phyloP scores from a whole-genome alignment of 2,329 filamentous ascomycete genomes.

The Endocalyx cinctus region DNA sequence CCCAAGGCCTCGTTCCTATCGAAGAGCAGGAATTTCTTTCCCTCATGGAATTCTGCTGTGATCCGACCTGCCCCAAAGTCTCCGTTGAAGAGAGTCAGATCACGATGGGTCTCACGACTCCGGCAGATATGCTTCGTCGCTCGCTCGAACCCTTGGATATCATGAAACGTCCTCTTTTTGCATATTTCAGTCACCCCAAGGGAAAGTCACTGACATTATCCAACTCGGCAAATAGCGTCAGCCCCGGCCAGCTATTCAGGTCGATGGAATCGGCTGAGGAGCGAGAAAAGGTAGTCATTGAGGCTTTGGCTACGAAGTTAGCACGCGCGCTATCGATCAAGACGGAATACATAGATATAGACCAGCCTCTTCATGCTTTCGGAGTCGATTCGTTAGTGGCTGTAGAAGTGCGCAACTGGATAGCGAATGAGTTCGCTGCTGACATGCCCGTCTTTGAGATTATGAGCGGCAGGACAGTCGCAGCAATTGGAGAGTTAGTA shows the following conservation, averaged over 20 bases:
- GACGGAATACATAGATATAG: not conserved
- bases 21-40: conserved; percentile 19
- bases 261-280: conserved; percentile 1
- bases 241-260: conserved; percentile 1
- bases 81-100: conserved; percentile 9
- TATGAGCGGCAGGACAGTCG: not conserved
- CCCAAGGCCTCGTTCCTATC: conserved; percentile 16
- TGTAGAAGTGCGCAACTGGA: conserved; percentile 5
- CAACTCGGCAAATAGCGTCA: not conserved
- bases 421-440: conserved; percentile 4
- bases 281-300: not conserved
- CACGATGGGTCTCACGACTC: conserved; percentile 12
- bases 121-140: conserved; percentile 11
- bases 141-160: conserved; percentile 4
- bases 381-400: conserved; percentile 6
- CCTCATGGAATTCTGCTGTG: conserved; percentile 17
- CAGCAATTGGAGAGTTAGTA: not conserved
- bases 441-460: conserved; percentile 1
- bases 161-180: conserved; percentile 11
- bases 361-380: conserved; percentile 2
- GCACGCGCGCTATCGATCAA: conserved; percentile 1
- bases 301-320: conserved; percentile 1
- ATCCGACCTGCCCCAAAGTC: conserved; percentile 10
- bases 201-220: too few relatives aligned
- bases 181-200: too few relatives aligned